Base-by-base conservation (phyloP, 1,284 basidiomycete species). In the Gomphus bonarii region DNA sequence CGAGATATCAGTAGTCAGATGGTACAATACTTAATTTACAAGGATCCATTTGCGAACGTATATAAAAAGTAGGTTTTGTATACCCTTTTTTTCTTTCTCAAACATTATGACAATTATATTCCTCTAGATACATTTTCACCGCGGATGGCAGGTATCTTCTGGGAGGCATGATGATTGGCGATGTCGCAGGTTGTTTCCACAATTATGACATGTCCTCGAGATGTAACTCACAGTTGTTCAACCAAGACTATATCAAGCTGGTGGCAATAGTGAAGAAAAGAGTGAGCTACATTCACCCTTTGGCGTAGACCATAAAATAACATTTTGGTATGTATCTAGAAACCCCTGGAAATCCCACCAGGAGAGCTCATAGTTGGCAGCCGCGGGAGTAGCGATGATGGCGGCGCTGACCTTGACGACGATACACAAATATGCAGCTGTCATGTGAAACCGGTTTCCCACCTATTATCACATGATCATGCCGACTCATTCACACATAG, bases 121-220 rank as follows among this genome's bases (percentile, higher is more conserved):
- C 40, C 30, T 11, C 33, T 54, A 75, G 73, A 60, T 80, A 87
- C 64, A 80, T 89, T 55, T 90, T 90, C 66, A 84, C 78, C n/a
- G 75, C 75, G 10, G 84, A 89, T 65, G 87, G 87, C 18, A 83
- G 83, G 66, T 78, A 85, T 62, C 70, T 91, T 3, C 68, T 91
- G 5, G 87, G 87, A 8, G 87, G 87, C 1, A 88, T 88, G 79
- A 88, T 90, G 85, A 80, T 90, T 14, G 87, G 87, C 1, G 86
- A 90, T 64, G 51, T 53, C 10, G 33, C 51, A 53, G 51, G 51
- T 53, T 28, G 7, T 3, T 11, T 28, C 9, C 28, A 11, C 10
- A 16, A 25, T 6, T 53, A 28, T 5, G 16, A 14, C 18, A 22
- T 22, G 14, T 40, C 20, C n/a, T 35, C n/a, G 6, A 6, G 9